Conservation (phyloP, 306 rosid genomes). For the Benincasa hispida region DNA sequence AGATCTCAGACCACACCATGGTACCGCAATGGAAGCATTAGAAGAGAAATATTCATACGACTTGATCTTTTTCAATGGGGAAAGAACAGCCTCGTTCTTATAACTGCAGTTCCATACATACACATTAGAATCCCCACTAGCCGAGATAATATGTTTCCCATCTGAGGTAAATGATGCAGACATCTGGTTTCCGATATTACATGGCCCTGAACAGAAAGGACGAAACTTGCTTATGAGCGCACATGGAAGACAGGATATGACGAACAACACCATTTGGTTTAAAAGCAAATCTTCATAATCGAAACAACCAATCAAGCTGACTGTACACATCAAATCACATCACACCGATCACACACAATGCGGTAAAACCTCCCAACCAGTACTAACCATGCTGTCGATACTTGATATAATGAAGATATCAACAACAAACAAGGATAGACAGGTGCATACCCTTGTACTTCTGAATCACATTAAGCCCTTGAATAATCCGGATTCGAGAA, state of each 20-base stretch:
- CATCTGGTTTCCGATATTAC: conserved; percentile 40
- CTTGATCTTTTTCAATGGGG: conserved; percentile 36
- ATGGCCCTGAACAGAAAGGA: conserved; percentile 36
- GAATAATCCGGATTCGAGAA: conserved; percentile 14
- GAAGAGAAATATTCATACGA: conserved; percentile 65
- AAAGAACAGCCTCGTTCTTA: conserved; percentile 29
- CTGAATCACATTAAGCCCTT: conserved; percentile 10
- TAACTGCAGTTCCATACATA: conserved; percentile 61
- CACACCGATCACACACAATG: not conserved
- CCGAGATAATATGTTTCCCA: conserved; percentile 83
- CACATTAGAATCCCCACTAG: conserved; percentile 78
- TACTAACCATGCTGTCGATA: not conserved
- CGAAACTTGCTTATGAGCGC: not conserved
- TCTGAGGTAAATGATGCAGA: conserved; percentile 76
- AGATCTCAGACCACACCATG: conserved; percentile 62
- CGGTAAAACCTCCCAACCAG: not conserved
- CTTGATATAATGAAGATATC: not conserved
- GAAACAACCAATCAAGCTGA: not conserved
- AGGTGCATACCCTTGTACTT: conserved; percentile 15
- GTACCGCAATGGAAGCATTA: conserved; percentile 61
- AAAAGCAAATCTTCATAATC: not conserved
- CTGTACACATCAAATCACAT: not conserved
- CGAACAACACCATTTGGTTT: not conserved
- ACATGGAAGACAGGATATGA: not conserved
- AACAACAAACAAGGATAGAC: not conserved